Conservation (phyloP, 164 flowering plant genomes). For the Piper betle region DNA sequence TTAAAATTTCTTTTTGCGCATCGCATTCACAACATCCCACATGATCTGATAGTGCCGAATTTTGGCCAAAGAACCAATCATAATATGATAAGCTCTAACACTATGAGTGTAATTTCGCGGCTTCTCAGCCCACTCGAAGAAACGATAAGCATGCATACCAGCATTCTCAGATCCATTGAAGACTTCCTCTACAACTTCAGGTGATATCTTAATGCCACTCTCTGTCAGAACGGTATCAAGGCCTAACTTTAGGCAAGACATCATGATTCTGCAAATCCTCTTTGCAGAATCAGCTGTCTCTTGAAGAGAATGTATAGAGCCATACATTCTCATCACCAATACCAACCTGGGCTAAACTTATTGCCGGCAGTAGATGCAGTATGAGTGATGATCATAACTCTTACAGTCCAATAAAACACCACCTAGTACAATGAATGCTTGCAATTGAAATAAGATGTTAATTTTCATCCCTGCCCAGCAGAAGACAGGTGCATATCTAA, state of each 20-base stretch:
- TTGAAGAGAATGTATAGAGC: slow-evolving; percentile 7
- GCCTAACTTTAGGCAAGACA: slow-evolving; percentile 45
- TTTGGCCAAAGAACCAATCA: slow-evolving; percentile 77
- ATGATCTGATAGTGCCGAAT: slow-evolving; percentile 73
- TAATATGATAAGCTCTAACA: slow-evolving; percentile 52
- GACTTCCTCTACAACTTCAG: slow-evolving; percentile 58
- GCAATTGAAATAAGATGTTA: too few relatives aligned
- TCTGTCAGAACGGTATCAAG: slow-evolving; percentile 50
- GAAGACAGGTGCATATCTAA: too few relatives aligned
- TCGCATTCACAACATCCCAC: slow-evolving; percentile 76
- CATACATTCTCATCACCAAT: slow-evolving; percentile 1
- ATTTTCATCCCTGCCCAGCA: too few relatives aligned
- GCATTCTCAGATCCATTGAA: slow-evolving; percentile 66
- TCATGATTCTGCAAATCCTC: slow-evolving; percentile 45
- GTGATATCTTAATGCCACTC: slow-evolving; percentile 45
- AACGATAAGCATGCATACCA: slow-evolving; percentile 71
- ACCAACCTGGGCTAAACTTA: neutral
- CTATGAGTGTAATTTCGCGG: slow-evolving; percentile 57
- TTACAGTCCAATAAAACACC: neutral
- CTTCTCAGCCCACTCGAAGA: slow-evolving; percentile 79
- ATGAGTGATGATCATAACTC: neutral
- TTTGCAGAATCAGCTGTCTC: slow-evolving; percentile 21
- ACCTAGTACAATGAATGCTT: too few relatives aligned
- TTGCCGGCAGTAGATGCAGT: neutral
- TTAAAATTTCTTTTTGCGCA: slow-evolving; percentile 47